Percentiles rank a stretch among this genome's conserved stretches.
These are phyloP conservation scores for Cercophora sp. DNA, from an alignment of 495 filamentous ascomycete species.

Conservation along the genomic window DNA sequence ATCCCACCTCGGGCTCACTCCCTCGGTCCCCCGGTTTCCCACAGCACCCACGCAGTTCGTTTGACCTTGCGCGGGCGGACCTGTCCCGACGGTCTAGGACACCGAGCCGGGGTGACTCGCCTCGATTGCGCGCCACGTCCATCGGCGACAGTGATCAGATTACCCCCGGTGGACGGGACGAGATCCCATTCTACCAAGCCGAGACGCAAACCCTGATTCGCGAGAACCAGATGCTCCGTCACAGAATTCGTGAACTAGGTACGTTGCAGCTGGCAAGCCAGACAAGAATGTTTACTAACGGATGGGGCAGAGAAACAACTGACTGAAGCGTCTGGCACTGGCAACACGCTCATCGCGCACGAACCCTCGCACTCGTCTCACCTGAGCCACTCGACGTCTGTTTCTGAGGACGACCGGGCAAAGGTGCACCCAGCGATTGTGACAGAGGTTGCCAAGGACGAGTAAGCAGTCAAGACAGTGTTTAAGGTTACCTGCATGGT, in stretches of 20 bases:
- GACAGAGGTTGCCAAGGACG: too few relatives aligned
- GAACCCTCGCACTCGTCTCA: slow-evolving; percentile 3
- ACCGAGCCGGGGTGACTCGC: slow-evolving; percentile 53
- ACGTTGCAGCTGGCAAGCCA: not conserved
- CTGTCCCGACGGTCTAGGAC: slow-evolving; percentile 52
- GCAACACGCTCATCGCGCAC: not conserved
- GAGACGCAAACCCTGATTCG: slow-evolving; percentile 81
- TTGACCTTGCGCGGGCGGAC: slow-evolving; percentile 53
- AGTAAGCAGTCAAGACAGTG: too few relatives aligned
- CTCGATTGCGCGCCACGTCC: slow-evolving; percentile 50
- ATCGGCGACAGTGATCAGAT: slow-evolving; percentile 48
- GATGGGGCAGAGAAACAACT: slow-evolving; percentile 5
- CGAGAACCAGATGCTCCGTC: slow-evolving; percentile 91
- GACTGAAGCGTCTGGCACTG: not conserved
- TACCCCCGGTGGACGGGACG: slow-evolving; percentile 58
- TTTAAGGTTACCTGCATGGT: too few relatives aligned
- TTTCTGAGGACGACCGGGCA: too few relatives aligned
- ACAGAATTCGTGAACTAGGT: slow-evolving; percentile 81
- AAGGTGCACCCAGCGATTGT: too few relatives aligned
- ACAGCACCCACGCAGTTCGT: slow-evolving; percentile 51
- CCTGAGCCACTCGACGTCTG: slow-evolving; percentile 7
- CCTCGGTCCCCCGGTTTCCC: slow-evolving; percentile 53
- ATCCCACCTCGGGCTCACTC: slow-evolving; percentile 31
- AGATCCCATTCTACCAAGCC: slow-evolving; percentile 84
- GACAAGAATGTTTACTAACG: not conserved